Conservation (phyloP, 73 alveolate genomes). For the Uronychia setigera region DNA sequence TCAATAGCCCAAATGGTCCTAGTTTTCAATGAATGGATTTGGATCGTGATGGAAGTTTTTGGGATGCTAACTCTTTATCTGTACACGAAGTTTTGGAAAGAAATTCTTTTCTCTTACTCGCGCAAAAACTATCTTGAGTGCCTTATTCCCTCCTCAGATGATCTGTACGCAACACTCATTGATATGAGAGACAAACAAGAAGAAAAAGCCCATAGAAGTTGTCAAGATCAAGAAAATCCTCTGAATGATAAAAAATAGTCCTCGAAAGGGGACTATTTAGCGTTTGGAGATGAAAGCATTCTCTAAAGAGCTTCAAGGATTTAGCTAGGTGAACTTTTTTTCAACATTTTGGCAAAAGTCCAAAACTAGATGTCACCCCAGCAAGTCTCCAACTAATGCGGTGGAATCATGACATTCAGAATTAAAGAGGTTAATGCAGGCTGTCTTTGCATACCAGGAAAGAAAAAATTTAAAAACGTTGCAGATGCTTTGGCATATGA, state of each 20-base stretch:
- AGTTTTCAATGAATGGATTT: not conserved
- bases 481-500: not conserved
- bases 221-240: not conserved
- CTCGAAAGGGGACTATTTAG: not conserved
- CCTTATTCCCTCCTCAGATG: not conserved
- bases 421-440: not conserved
- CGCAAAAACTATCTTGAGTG: conserved; percentile 1
- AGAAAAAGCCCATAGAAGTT: not conserved
- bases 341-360: not conserved
- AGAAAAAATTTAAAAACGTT: not conserved
- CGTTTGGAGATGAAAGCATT: not conserved
- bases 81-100: not conserved
- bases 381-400: not conserved
- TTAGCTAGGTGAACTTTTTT: not conserved
- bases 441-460: not conserved
- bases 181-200: no score
- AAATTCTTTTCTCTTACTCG: not conserved
- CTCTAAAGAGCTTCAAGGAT: not conserved
- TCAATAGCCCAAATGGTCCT: not conserved
- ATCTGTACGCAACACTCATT: not conserved
- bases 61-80: not conserved
- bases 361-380: not conserved
- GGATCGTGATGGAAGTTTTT: not conserved
- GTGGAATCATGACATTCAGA: not conserved
- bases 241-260: not conserved